Evolutionary conservation across 2,329 filamentous ascomycete species (phyloP).

Genomic region (Pestalotiopsis sp.): DNA sequence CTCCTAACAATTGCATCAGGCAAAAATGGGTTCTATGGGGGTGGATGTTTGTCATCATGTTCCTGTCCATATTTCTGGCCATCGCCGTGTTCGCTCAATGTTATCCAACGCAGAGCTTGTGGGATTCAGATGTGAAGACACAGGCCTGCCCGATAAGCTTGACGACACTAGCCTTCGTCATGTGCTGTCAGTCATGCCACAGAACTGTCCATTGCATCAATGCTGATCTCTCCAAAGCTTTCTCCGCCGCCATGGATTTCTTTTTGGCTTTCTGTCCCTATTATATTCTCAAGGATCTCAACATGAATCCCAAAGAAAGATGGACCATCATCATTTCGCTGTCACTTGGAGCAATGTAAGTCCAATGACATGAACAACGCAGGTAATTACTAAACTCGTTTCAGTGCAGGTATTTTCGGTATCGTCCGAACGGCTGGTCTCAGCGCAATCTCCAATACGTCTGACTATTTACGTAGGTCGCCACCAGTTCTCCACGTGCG

Average conservation of each 20-base stretch:
- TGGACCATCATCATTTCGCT: conserved; percentile 21
- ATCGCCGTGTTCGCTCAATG: conserved; percentile 21
- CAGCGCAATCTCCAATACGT: conserved; percentile 13
- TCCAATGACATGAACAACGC: not conserved
- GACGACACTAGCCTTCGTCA: conserved; percentile 19
- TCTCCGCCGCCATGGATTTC: conserved; percentile 23
- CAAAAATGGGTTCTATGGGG: conserved; percentile 22
- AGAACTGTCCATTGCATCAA: not conserved
- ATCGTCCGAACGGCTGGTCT: conserved; percentile 19
- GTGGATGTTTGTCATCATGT: conserved; percentile 22
- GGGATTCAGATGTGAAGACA: conserved; percentile 16
- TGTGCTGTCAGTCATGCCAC: conserved; percentile 20
- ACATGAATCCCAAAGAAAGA: conserved; percentile 22
- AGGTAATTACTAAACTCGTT: not conserved
- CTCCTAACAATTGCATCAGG: conserved; percentile 10
- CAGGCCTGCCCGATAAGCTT: conserved; percentile 18
- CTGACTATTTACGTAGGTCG: conserved; percentile 19
- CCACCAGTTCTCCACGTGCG: not conserved
- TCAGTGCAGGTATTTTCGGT: conserved; percentile 21
- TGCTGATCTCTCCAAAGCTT: conserved; percentile 16
- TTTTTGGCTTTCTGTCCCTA: conserved; percentile 22
- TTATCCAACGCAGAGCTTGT: conserved; percentile 18
- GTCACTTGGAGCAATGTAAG: conserved; percentile 21
- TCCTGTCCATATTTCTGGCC: conserved; percentile 16
- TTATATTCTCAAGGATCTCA: conserved; percentile 21